These are phyloP conservation scores for Aspergillus jensenii DNA, from an alignment of 2,329 filamentous ascomycete genomes.

Conservation along the genomic window DNA sequence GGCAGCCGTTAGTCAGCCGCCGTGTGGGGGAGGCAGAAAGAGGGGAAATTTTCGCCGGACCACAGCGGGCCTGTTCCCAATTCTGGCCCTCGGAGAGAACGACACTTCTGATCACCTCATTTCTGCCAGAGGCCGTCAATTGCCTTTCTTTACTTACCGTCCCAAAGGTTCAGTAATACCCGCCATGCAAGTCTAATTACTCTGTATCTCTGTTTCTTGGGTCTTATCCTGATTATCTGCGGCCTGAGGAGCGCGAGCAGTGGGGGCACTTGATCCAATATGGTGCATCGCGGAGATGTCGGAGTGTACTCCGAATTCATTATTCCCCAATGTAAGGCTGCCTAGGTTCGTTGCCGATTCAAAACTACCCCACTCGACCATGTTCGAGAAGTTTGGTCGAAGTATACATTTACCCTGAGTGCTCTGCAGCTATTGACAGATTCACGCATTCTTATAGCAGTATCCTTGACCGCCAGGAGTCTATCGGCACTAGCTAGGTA, in stretches of 20 bases:
- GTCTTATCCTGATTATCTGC: neutral
- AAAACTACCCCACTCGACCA: too few species aligned
- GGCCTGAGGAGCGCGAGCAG: neutral
- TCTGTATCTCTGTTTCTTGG: neutral
- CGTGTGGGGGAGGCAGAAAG: constrained; percentile 8
- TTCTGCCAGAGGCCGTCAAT: neutral
- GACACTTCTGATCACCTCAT: neutral
- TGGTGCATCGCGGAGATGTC: neutral
- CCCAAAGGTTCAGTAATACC: too few species aligned
- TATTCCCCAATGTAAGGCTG: neutral
- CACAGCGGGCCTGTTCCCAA: constrained; percentile 4
- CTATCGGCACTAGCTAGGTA: neutral
- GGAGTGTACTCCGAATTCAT: neutral
- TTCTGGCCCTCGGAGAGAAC: constrained; percentile 5
- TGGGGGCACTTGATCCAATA: neutral
- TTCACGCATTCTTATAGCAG: neutral
- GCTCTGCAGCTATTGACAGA: neutral
- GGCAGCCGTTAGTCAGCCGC: constrained; percentile 10
- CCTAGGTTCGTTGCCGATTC: neutral
- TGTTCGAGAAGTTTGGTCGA: neutral
- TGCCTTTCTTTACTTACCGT: neutral
- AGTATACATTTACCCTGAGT: neutral
- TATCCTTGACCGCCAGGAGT: neutral
- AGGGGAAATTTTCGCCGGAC: constrained; percentile 8
- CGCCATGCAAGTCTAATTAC: too few species aligned